These are phyloP conservation scores for Clavulina sp. DNA, from an alignment of 768 basidiomycete species.

Conservation along the genomic window DNA sequence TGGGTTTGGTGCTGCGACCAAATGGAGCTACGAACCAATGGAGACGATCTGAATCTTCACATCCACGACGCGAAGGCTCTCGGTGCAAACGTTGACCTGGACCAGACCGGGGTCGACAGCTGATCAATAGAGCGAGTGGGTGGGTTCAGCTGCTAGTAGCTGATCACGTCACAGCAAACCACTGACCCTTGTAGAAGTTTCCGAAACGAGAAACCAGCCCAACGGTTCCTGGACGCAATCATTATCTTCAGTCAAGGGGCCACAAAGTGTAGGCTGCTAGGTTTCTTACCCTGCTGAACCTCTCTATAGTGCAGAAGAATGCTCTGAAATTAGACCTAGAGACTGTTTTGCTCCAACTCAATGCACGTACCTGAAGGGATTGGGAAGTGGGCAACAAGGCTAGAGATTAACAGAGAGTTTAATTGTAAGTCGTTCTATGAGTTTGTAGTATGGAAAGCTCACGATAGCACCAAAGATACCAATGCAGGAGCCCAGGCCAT, in stretches of 20 bases:
- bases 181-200: conserved; percentile 61
- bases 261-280: neutral
- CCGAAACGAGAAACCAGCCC: conserved; percentile 88
- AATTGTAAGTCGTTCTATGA: no score
- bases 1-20: conserved; percentile 7
- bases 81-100: conserved; percentile 88
- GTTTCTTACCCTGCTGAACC: conserved; percentile 53
- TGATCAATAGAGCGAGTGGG: conserved; percentile 8
- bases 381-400: conserved; percentile 71
- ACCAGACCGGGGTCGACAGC: conserved; percentile 85
- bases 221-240: conserved; percentile 43
- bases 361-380: conserved; percentile 39
- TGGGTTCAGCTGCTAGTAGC: no score
- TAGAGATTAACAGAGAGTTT: no score
- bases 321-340: no score
- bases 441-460: no score
- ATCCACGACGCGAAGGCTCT: conserved; percentile 69
- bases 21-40: conserved; percentile 45
- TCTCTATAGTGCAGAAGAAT: conserved; percentile 26
- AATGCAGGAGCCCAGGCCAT: conserved; percentile 45
- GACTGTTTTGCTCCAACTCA: no score
- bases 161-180: neutral
- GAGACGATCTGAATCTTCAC: conserved; percentile 91
- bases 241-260: neutral
- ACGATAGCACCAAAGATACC: conserved; percentile 51